Percentiles rank a stretch among this genome's conserved stretches.
phyloP scores from a whole-genome alignment of 2,329 filamentous ascomycete genomes.

The Parascedosporium putredinis region DNA sequence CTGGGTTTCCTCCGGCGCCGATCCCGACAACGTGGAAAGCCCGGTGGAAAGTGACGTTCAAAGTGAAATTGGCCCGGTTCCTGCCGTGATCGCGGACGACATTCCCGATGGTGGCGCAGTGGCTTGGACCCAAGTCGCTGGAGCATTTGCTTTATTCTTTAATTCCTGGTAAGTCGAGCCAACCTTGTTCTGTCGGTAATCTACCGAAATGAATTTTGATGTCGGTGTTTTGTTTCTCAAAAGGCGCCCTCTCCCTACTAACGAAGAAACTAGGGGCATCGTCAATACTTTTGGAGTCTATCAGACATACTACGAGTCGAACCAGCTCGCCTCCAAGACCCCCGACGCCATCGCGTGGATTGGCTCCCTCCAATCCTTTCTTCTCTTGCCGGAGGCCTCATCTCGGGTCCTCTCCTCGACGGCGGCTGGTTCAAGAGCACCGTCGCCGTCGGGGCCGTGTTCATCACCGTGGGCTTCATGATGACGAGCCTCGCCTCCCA shows the following conservation, averaged over 20 bases:
- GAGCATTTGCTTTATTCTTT: conserved; percentile 23
- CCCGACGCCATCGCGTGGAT: conserved; percentile 25
- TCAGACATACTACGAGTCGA: conserved; percentile 22
- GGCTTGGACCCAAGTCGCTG: conserved; percentile 27
- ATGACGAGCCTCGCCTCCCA: conserved; percentile 23
- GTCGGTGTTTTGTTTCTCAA: neutral
- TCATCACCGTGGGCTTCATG: conserved; percentile 28
- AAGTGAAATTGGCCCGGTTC: neutral
- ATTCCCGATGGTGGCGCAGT: conserved; percentile 19
- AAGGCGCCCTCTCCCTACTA: no score
- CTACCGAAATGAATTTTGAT: no score
- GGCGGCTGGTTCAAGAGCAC: conserved; percentile 24
- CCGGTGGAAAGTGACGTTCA: neutral
- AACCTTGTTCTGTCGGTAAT: no score
- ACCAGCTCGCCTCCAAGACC: conserved; percentile 16
- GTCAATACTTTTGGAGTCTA: conserved; percentile 27
- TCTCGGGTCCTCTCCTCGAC: conserved; percentile 29
- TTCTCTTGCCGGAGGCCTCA: conserved; percentile 25
- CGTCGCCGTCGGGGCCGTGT: conserved; percentile 20
- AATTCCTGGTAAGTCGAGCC: conserved; percentile 20
- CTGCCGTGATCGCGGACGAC: neutral
- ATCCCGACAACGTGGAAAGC: neutral
- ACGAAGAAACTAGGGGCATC: conserved; percentile 17
- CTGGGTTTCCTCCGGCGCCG: neutral
- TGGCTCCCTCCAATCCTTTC: conserved; percentile 25